Evolutionary conservation across 495 filamentous ascomycete genomes (phyloP).

Genomic region (Xylaria bambusicola): DNA sequence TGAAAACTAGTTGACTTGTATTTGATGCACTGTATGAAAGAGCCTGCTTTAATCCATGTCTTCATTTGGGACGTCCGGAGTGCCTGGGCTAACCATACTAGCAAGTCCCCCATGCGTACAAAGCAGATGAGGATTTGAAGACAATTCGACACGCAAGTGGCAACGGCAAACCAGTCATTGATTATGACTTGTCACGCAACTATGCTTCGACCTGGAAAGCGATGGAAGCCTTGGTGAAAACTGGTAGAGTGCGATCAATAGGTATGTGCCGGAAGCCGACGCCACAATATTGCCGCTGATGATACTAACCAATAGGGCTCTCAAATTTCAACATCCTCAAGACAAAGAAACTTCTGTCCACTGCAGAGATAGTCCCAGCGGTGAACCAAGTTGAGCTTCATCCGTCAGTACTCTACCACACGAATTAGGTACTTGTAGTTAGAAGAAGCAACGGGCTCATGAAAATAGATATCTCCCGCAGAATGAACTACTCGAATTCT

Average conservation of each 20-base stretch:
- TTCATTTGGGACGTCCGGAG: not conserved
- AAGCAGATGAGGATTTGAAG: slow-evolving; percentile 28
- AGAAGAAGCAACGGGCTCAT: slow-evolving; percentile 9
- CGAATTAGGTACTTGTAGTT: slow-evolving; percentile 6
- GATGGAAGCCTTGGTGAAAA: slow-evolving; percentile 38
- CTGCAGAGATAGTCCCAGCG: slow-evolving; percentile 34
- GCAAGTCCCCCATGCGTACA: slow-evolving; percentile 40
- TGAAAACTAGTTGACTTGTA: slow-evolving; percentile 35
- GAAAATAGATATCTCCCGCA: slow-evolving; percentile 37
- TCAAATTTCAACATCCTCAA: slow-evolving; percentile 45
- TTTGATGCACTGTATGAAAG: slow-evolving; percentile 37
- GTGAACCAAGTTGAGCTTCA: slow-evolving; percentile 47
- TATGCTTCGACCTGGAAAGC: slow-evolving; percentile 40
- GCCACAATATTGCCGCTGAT: slow-evolving; percentile 5
- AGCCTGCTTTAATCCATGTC: slow-evolving; percentile 3
- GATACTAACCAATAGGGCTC: slow-evolving; percentile 24
- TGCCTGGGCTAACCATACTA: slow-evolving; percentile 14
- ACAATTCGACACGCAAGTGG: slow-evolving; percentile 39
- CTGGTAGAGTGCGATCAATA: slow-evolving; percentile 37
- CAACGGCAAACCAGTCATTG: slow-evolving; percentile 36
- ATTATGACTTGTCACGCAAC: slow-evolving; percentile 35
- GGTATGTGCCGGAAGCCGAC: slow-evolving; percentile 21
- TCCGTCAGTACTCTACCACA: slow-evolving; percentile 30
- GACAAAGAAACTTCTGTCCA: slow-evolving; percentile 32
- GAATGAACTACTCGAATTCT: slow-evolving; percentile 51